Evolutionary conservation across 2,329 filamentous ascomycete species (phyloP).

Genomic region (Aspergillus quadrilineatus): DNA sequence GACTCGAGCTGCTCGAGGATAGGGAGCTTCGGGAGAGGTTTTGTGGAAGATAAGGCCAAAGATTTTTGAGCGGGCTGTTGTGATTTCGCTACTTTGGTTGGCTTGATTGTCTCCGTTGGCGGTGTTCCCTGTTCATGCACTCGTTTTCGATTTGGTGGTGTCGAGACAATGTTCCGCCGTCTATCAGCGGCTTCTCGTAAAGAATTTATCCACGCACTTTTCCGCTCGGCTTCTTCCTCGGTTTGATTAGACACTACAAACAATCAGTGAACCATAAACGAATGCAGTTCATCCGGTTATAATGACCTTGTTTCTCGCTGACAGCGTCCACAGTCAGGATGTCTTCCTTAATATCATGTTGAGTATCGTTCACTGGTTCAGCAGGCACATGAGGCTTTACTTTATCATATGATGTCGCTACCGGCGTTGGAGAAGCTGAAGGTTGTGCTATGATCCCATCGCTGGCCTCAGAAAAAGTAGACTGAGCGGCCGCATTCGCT

Average conservation of each 20-base stretch:
- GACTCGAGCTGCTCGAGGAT: slow-evolving; percentile 35
- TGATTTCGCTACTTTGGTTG: slow-evolving; percentile 24
- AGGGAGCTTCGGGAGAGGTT: slow-evolving; percentile 34
- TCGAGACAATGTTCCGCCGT: slow-evolving; percentile 22
- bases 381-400: not conserved
- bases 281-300: not conserved
- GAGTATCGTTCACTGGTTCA: not conserved
- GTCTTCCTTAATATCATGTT: not conserved
- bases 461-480: not conserved
- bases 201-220: slow-evolving; percentile 20
- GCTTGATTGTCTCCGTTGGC: slow-evolving; percentile 22
- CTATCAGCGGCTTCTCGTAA: slow-evolving; percentile 26
- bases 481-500: not conserved
- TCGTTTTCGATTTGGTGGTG: slow-evolving; percentile 29
- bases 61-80: slow-evolving; percentile 24
- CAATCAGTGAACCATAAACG: not conserved
- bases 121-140: slow-evolving; percentile 21
- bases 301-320: slow-evolving; percentile 1
- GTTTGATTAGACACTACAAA: slow-evolving; percentile 8
- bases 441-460: not conserved
- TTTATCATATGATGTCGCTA: not conserved
- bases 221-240: slow-evolving; percentile 11
- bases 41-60: slow-evolving; percentile 32
- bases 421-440: not conserved
- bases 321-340: not conserved